Evolutionary conservation across 768 basidiomycete species (phyloP), one percentile per base, ranked within the genome.

Genomic region (Collybia mongolica): DNA sequence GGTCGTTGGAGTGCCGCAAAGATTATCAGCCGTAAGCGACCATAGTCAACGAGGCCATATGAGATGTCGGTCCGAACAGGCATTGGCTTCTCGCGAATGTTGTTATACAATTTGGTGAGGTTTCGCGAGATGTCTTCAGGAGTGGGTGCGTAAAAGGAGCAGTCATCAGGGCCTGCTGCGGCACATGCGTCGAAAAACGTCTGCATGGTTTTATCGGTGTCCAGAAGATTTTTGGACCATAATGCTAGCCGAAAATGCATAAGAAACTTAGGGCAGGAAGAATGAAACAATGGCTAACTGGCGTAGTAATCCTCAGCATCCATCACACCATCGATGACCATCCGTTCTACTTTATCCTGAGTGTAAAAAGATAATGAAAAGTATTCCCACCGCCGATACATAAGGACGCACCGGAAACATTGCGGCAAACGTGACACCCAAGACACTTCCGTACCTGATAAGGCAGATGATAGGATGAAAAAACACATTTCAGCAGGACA

Each of bases 251-350:
- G 20, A 38, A 11, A 42, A 6, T 11, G 11, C 7, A 11, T 3
- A 5, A 47, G 17, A 15, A 18, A 38, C 14, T 17, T 19, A 17
- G 23, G 42, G 40, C 11, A n/a, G 18, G 15, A 17, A 26, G 12
- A 3, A 26, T 15, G 20, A 24, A 19, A 48, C 11, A 6, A 19
- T 20, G 44, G 61, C 35, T 51, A 14, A 72, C 73, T 63, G 11
- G 64, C 53, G 46, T 69, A 76, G 47, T 73, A 75, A 42, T 73
- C 57, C 26, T 73, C 69, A 0, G 67, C 56, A 38, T 75, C 73
- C n/a, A 68, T 63, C n/a, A 74, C 72, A 18, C 72, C 72, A 41
- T 76, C 74, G 18, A 74, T 63, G 6, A 72, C 58, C 15, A 74
- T 8, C 12, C 72, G 67, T 44, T 67, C 71, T 18, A 74, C 57